Base-by-base conservation (phyloP, 805 yeast genomes). In the Hagleromyces aurorensis region DNA sequence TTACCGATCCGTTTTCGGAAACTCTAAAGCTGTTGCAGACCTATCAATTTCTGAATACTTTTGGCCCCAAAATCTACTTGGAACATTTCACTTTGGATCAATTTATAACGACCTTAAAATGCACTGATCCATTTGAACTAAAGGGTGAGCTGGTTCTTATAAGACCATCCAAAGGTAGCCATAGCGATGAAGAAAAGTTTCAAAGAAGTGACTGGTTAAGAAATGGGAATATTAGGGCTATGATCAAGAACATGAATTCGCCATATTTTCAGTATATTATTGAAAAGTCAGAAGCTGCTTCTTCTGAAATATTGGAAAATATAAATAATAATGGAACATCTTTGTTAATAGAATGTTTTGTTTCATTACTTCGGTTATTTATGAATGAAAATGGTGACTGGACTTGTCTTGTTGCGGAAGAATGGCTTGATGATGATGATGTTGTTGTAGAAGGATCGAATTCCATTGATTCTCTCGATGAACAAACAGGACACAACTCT, bases 371-470 rank as follows among this genome's bases (percentile, higher is more conserved):
- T 19, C 44, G 59, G 5, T 36, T 57, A 13, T 55, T 57, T 20
- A 43, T 56, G 7, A 40, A 51, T 30, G 59, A 51, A 25, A 37
- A 41, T 10, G 60, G 60, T 6, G 51, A 55, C 17, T 57, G 61
- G 62, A 30, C 34, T 13, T 43, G 47, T 13, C 25, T 49, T 7
- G 45, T 56, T 1, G 35, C 44, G 11, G 57, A 52, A 9, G 49
- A 51, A 13, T 57, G 62, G 62, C 28, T 44, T 22, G 41, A 25
- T 7, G 36, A 34, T 7, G 32, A 27, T 14, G 33, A 29, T 13
- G 36, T 26, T 21, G 16, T 15, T 3, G 30, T 25, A 18, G 25
- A 25, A 9, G 13, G 16, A 7, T 3, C 18, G 11, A 15, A n/a
- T n/a, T n/a, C n/a, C n/a, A n/a, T n/a, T n/a, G n/a, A n/a, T n/a